Conservation (phyloP, 345 rosid species). For the Tarenaya hassleriana region DNA sequence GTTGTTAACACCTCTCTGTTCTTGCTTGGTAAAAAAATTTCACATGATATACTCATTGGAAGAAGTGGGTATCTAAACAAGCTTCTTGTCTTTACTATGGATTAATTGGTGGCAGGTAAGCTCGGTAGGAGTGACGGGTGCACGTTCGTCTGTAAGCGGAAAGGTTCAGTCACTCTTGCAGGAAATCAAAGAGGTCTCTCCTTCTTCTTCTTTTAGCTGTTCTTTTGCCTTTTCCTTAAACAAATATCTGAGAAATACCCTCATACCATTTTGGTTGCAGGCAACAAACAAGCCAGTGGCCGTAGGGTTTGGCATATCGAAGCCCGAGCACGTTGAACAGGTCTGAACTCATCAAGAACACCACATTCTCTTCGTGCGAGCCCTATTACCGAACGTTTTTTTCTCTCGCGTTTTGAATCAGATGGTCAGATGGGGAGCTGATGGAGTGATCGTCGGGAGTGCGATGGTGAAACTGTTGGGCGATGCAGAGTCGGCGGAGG, state of each 20-base stretch:
- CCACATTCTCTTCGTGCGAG: too few species aligned
- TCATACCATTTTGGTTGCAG: too few species aligned
- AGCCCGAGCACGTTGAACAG: too few species aligned
- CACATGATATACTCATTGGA: too few species aligned
- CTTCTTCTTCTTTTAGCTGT: neutral
- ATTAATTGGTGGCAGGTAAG: slow-evolving; percentile 74
- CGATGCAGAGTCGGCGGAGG: slow-evolving; percentile 66
- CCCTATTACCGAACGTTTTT: too few species aligned
- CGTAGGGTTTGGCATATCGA: neutral
- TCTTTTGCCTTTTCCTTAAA: too few species aligned
- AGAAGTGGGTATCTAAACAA: too few species aligned
- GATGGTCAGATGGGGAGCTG: slow-evolving; percentile 87
- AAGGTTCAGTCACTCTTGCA: slow-evolving; percentile 57
- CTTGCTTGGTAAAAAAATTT: too few species aligned
- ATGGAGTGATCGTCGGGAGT: slow-evolving; percentile 80
- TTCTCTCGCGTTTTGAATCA: slow-evolving; percentile 14
- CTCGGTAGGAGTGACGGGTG: slow-evolving; percentile 88
- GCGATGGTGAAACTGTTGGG: slow-evolving; percentile 73
- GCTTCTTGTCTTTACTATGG: slow-evolving; percentile 10
- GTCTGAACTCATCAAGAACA: too few species aligned
- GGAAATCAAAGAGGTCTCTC: slow-evolving; percentile 52
- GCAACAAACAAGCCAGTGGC: slow-evolving; percentile 8
- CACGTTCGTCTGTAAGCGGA: slow-evolving; percentile 68
- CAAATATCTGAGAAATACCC: too few species aligned
- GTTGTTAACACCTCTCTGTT: neutral